phyloP scores from a whole-genome alignment of 495 filamentous ascomycete genomes.

The Neohortaea acidophila region DNA sequence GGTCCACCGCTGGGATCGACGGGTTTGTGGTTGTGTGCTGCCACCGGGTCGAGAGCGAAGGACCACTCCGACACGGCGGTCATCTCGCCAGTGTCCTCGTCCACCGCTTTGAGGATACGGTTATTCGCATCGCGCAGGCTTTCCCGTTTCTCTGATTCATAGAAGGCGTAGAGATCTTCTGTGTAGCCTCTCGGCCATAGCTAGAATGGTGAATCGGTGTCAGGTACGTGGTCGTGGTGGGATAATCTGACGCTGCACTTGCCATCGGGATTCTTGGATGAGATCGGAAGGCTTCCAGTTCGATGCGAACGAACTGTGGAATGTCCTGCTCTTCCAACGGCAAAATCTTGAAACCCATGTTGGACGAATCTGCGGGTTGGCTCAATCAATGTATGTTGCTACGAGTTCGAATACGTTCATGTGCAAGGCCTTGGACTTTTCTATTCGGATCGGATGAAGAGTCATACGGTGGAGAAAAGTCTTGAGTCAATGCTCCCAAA shows the following conservation, averaged over 20 bases:
- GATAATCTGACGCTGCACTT: too few species aligned
- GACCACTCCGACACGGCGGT: conserved; percentile 13
- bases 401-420: too few species aligned
- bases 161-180: conserved; percentile 12
- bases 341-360: conserved; percentile 7
- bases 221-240: too few species aligned
- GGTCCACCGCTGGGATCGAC: conserved; percentile 8
- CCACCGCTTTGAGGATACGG: conserved; percentile 12
- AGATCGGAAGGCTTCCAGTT: conserved; percentile 11
- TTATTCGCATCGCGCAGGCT: conserved; percentile 3
- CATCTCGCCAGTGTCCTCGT: conserved; percentile 9
- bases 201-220: too few species aligned
- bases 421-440: too few species aligned
- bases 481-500: too few species aligned
- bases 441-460: too few species aligned
- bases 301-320: conserved; percentile 8
- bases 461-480: too few species aligned
- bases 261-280: conserved; percentile 13
- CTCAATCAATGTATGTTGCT: too few species aligned
- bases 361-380: too few species aligned
- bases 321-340: conserved; percentile 12
- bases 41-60: conserved; percentile 4
- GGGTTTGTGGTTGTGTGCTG: not conserved
- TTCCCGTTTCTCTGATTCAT: conserved; percentile 3
- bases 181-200: conserved; percentile 10